Base-by-base conservation (phyloP, 306 rosid species). In the Oxytropis ochrocephala region DNA sequence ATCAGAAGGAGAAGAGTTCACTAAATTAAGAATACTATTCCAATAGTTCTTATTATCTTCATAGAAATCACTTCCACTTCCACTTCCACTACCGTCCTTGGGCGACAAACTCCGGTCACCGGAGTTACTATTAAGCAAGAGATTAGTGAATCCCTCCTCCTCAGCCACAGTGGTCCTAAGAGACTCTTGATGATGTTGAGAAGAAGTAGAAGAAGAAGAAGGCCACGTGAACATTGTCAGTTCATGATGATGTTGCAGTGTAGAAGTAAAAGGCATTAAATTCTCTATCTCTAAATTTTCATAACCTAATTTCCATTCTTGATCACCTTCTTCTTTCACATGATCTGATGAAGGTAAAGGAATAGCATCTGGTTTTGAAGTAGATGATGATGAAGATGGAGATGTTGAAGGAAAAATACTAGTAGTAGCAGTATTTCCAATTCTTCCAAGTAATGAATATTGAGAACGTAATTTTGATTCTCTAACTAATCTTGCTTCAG, bases 401-500 rank as follows among this genome's bases (percentile, higher is more conserved):
- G 84, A 69, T 57, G 85, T 16, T 2, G 75, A 43, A 2, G 66
- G 55, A 14, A 73, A 42, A 41, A 53, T 42, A 44, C 18, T 12
- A 21, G 73, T n/a, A n/a, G n/a, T n/a, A n/a, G n/a, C n/a, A n/a
- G n/a, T 18, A 47, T 8, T 57, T 32, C 38, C 69, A 54, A 72
- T 61, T 48, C 64, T 61, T 48, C 64, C 52, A 35, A 67, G 78
- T 75, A 79, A 46, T 64, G 84, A 79, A 30, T 43, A 38, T 9
- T 81, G 81, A 5, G 87, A 72, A 10, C 83, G 88, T 21, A 88
- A 79, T 79, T 83, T 93, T 7, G 98, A 93, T 80, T 93, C 96
- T 51, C 93, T 74, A 5, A 86, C 98, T 32, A 93, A 79, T 43
- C 98, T 79, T 14, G 96, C 98, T 77, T 93, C 98, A 12, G 98